Conservation (phyloP, 2,329 filamentous ascomycete genomes). For the Myriosclerotinia curreyana region DNA sequence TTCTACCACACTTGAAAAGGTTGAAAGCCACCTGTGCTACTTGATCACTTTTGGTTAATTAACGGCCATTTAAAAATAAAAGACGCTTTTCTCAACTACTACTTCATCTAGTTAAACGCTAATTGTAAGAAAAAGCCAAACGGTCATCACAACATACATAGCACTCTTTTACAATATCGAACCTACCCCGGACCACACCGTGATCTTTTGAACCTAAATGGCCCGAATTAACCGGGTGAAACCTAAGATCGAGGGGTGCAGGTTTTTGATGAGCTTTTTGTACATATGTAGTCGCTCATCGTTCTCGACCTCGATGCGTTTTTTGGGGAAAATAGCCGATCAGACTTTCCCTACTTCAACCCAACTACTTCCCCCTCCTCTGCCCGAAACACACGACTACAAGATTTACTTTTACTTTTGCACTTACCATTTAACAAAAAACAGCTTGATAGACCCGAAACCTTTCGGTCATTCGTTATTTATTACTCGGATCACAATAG, state of each 20-base stretch:
- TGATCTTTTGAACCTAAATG: slow-evolving; percentile 21
- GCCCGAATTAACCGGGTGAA: slow-evolving; percentile 33
- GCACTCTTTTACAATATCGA: slow-evolving; percentile 13
- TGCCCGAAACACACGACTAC: neutral
- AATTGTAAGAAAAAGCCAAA: slow-evolving; percentile 2
- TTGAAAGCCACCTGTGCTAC: slow-evolving; percentile 10
- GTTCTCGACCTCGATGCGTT: slow-evolving; percentile 9
- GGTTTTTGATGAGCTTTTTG: slow-evolving; percentile 20
- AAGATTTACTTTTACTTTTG: neutral
- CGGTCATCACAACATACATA: neutral
- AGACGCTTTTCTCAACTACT: slow-evolving; percentile 9
- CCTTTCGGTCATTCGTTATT: neutral
- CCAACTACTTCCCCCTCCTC: slow-evolving; percentile 6
- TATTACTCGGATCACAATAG: slow-evolving; percentile 6
- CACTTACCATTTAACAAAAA: neutral
- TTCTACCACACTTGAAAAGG: neutral
- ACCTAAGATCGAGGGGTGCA: slow-evolving; percentile 33
- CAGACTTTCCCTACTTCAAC: slow-evolving; percentile 22
- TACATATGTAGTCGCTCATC: slow-evolving; percentile 34
- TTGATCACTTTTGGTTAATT: slow-evolving; percentile 11
- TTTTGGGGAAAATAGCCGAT: neutral
- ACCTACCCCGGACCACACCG: slow-evolving; percentile 25
- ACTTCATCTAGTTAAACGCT: slow-evolving; percentile 16
- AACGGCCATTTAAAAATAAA: slow-evolving; percentile 12
- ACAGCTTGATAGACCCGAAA: neutral